Evolutionary conservation across 192 early-diverging fungal genomes (phyloP).

Genomic region (Backusella liffmaniae): DNA sequence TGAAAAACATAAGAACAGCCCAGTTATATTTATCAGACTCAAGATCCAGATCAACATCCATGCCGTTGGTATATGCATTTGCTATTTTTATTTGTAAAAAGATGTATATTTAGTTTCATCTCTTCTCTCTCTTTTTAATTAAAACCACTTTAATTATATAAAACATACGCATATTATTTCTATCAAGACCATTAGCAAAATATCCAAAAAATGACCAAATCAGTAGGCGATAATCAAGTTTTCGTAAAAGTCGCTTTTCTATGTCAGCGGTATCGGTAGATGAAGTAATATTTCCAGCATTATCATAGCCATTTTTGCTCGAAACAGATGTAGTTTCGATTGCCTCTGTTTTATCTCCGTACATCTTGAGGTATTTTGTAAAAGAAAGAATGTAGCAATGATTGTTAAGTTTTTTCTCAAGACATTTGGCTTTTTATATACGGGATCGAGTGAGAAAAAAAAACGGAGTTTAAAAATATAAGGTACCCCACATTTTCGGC

Average conservation of each 20-base stretch:
- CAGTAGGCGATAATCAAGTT: conserved; percentile 29
- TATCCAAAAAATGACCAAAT: conserved; percentile 36
- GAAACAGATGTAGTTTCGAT: background rate
- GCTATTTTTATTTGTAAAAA: conserved; percentile 8
- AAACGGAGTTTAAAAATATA: background rate
- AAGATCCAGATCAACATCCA: conserved; percentile 43
- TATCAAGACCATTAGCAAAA: conserved; percentile 37
- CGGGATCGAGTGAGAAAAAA: background rate
- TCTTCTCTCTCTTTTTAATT: background rate
- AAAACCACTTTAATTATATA: background rate
- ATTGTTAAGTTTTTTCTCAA: background rate
- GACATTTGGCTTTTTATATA: background rate
- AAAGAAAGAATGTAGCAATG: background rate
- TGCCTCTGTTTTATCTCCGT: background rate
- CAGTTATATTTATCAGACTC: conserved; percentile 50
- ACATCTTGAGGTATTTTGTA: background rate
- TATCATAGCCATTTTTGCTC: background rate
- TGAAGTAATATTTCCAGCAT: background rate
- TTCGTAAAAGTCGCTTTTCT: conserved; percentile 22
- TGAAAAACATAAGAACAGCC: conserved; percentile 64
- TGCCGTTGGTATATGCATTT: conserved; percentile 37
- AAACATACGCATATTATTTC: conserved; percentile 34
- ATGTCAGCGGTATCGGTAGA: background rate
- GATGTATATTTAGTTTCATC: background rate
- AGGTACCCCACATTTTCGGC: conserved; percentile 1